These are phyloP conservation scores for Camellia oleifera DNA, from an alignment of 179 eudicot species.

Conservation along the genomic window DNA sequence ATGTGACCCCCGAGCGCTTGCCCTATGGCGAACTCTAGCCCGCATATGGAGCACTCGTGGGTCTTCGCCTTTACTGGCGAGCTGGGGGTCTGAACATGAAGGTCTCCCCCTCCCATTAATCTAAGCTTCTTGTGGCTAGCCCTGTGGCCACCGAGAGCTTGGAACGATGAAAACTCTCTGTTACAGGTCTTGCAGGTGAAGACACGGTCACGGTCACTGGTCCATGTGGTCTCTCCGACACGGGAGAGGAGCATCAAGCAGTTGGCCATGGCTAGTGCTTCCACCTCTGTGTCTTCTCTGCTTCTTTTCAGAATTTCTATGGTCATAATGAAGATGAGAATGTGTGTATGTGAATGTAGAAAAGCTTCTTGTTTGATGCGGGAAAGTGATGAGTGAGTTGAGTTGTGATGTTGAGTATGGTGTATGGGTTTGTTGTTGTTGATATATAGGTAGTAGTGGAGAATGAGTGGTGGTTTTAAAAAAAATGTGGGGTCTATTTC, in stretches of 20 bases:
- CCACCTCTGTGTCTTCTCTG: slow-evolving; percentile 20
- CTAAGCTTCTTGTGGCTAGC: slow-evolving; percentile 55
- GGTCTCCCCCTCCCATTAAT: background rate
- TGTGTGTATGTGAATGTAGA: no score
- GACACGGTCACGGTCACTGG: slow-evolving; percentile 1
- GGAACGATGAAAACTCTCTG: slow-evolving; percentile 42
- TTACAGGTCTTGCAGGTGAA: slow-evolving; percentile 50
- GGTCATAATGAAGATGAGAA: no score
- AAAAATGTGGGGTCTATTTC: no score
- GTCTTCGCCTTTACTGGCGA: slow-evolving; percentile 20
- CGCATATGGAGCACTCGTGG: slow-evolving; percentile 48
- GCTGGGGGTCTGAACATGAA: no score
- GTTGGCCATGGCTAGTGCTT: slow-evolving; percentile 27
- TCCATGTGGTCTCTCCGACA: background rate
- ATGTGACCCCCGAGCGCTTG: slow-evolving; percentile 60
- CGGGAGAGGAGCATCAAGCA: slow-evolving; percentile 29
- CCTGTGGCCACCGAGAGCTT: slow-evolving; percentile 58
- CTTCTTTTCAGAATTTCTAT: slow-evolving; percentile 11
- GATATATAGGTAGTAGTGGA: no score
- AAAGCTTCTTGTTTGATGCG: background rate
- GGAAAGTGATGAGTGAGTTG: background rate
- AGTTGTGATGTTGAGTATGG: background rate
- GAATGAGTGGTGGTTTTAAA: no score
- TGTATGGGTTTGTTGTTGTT: no score
- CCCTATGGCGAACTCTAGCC: slow-evolving; percentile 40